A percentile compares a stretch with the other conserved stretches of the same genome.
Evolutionary conservation across 345 rosid genomes (phyloP).

Genomic region (Murraya koenigii): DNA sequence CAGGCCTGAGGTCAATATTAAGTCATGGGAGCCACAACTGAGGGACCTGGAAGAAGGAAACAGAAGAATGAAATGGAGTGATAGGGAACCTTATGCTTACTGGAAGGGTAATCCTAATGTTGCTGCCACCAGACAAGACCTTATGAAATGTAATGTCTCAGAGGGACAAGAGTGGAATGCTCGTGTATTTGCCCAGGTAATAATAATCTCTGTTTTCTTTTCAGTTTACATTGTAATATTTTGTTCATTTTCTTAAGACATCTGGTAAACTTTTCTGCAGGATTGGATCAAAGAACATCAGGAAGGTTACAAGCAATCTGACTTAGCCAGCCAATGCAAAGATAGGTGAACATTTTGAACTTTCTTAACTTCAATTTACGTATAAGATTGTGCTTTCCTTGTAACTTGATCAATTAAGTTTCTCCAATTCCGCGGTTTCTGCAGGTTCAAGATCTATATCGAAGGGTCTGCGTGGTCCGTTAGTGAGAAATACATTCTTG

Average conservation of each 20-base stretch:
- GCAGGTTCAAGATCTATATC: conserved; percentile 75
- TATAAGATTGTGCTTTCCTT: background rate
- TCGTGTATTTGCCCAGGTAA: conserved; percentile 71
- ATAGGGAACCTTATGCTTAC: conserved; percentile 73
- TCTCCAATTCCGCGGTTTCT: background rate
- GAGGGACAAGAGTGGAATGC: conserved; percentile 82
- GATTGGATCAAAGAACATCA: conserved; percentile 65
- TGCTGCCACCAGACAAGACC: conserved; percentile 61
- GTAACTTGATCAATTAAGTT: background rate
- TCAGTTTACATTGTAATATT: background rate
- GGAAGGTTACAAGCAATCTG: conserved; percentile 75
- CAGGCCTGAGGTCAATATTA: conserved; percentile 77
- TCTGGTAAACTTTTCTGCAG: conserved; percentile 35
- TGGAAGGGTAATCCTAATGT: conserved; percentile 97
- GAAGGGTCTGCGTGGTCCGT: conserved; percentile 95
- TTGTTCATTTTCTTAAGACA: background rate
- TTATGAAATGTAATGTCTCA: conserved; percentile 71
- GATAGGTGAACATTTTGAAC: conserved; percentile 46
- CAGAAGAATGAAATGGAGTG: conserved; percentile 41
- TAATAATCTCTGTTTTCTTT: background rate
- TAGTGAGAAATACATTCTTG: conserved; percentile 78
- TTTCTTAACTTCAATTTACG: background rate
- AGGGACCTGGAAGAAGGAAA: conserved; percentile 59
- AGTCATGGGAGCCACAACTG: conserved; percentile 62
- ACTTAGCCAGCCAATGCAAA: conserved; percentile 70